These are phyloP conservation scores for Lablab purpureus DNA, from an alignment of 306 rosid species.

Conservation along the genomic window DNA sequence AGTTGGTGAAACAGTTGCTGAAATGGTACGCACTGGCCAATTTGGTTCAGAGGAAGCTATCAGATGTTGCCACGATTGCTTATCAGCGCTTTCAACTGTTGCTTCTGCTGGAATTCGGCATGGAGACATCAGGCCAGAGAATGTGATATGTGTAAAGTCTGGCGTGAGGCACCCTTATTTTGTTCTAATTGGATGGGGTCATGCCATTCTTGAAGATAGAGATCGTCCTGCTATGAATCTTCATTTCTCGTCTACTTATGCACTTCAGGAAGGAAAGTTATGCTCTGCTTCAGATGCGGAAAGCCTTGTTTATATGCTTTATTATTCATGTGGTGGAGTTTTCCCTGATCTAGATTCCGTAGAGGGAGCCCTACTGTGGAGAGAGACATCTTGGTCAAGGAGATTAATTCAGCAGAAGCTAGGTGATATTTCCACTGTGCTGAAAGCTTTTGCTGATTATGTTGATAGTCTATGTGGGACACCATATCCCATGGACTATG, in stretches of 20 bases:
- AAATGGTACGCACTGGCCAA: slow-evolving; percentile 69
- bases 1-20: slow-evolving; percentile 86
- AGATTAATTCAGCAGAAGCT: slow-evolving; percentile 93
- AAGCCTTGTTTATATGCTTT: slow-evolving; percentile 95
- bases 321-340: slow-evolving; percentile 78
- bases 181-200: slow-evolving; percentile 96
- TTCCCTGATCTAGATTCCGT: slow-evolving; percentile 90
- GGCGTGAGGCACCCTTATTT: slow-evolving; percentile 68
- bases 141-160: slow-evolving; percentile 73
- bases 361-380: slow-evolving; percentile 95
- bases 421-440: slow-evolving; percentile 83
- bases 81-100: slow-evolving; percentile 87
- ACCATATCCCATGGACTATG: slow-evolving; percentile 92
- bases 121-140: slow-evolving; percentile 95
- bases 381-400: slow-evolving; percentile 95
- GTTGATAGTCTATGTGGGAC: slow-evolving; percentile 99
- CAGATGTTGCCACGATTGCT: slow-evolving; percentile 93
- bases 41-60: slow-evolving; percentile 83
- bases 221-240: slow-evolving; percentile 97
- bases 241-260: slow-evolving; percentile 91
- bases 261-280: slow-evolving; percentile 93
- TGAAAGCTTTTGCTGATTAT: slow-evolving; percentile 95
- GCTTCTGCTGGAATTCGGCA: slow-evolving; percentile 88
- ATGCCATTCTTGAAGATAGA: slow-evolving; percentile 92
- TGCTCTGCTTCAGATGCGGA: slow-evolving; percentile 99